phyloP scores from a whole-genome alignment of 257 asterid species.

The Solanum chmielewskii region DNA sequence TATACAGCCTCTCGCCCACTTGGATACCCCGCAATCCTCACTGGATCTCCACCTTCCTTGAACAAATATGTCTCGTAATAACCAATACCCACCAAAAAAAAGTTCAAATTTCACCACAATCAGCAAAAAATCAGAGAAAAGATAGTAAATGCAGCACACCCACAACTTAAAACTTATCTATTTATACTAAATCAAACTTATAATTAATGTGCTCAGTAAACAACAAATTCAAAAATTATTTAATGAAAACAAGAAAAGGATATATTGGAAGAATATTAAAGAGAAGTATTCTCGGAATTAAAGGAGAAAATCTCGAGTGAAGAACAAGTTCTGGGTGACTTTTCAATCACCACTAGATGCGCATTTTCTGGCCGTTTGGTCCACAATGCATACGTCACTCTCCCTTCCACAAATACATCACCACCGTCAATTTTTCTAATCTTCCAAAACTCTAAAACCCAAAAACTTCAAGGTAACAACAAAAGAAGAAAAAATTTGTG shows the following conservation, averaged over 20 bases:
- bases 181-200: background rate
- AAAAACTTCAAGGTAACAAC: background rate
- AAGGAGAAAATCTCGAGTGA: slow-evolving; percentile 76
- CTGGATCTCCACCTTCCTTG: slow-evolving; percentile 58
- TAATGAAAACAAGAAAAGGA: background rate
- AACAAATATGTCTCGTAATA: slow-evolving; percentile 53
- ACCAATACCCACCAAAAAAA: background rate
- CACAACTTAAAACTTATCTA: background rate
- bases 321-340: slow-evolving; percentile 37
- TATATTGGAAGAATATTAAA: slow-evolving; percentile 75
- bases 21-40: slow-evolving; percentile 14
- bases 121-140: background rate
- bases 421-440: slow-evolving; percentile 45
- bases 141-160: background rate
- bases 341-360: slow-evolving; percentile 68
- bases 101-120: background rate
- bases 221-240: background rate
- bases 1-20: too few relatives aligned
- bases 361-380: slow-evolving; percentile 65
- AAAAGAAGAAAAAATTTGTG: too few relatives aligned
- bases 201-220: background rate
- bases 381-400: slow-evolving; percentile 73
- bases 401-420: slow-evolving; percentile 43
- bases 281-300: slow-evolving; percentile 44
- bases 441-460: background rate